These are phyloP conservation scores for Podaxis rugospora DNA, from an alignment of 768 basidiomycete genomes.

Conservation along the genomic window DNA sequence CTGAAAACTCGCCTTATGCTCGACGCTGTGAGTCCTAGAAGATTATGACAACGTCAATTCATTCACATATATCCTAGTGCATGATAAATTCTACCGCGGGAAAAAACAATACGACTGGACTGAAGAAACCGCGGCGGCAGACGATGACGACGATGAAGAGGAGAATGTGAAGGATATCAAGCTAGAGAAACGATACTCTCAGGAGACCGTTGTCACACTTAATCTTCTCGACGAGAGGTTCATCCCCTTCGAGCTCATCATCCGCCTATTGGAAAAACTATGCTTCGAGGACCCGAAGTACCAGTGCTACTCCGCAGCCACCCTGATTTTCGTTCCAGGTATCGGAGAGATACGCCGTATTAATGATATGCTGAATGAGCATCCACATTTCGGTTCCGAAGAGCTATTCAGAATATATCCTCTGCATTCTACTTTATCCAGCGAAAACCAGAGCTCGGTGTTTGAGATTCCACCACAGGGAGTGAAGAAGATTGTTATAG, in stretches of 20 bases:
- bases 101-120: slow-evolving; percentile 74
- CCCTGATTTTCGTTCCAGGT: slow-evolving; percentile 93
- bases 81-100: slow-evolving; percentile 59
- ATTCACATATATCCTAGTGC: slow-evolving; percentile 31
- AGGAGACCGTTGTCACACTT: slow-evolving; percentile 68
- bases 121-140: slow-evolving; percentile 52
- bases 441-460: slow-evolving; percentile 84
- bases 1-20: slow-evolving; percentile 79
- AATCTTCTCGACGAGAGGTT: slow-evolving; percentile 83
- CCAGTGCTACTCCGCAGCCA: slow-evolving; percentile 63
- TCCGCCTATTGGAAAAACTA: slow-evolving; percentile 75
- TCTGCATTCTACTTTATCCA: slow-evolving; percentile 90
- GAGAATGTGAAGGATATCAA: slow-evolving; percentile 37
- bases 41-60: neutral
- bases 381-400: slow-evolving; percentile 62
- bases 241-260: slow-evolving; percentile 89
- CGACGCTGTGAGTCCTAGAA: slow-evolving; percentile 47
- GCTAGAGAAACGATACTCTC: slow-evolving; percentile 78
- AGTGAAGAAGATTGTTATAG: slow-evolving; percentile 90
- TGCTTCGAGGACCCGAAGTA: slow-evolving; percentile 65
- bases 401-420: slow-evolving; percentile 70
- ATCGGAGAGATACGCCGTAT: slow-evolving; percentile 89
- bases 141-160: slow-evolving; percentile 67
- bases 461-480: slow-evolving; percentile 84
- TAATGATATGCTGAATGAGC: slow-evolving; percentile 75